Evolutionary conservation across 2,329 filamentous ascomycete species (phyloP).

Genomic region (Penicillium decumbens): DNA sequence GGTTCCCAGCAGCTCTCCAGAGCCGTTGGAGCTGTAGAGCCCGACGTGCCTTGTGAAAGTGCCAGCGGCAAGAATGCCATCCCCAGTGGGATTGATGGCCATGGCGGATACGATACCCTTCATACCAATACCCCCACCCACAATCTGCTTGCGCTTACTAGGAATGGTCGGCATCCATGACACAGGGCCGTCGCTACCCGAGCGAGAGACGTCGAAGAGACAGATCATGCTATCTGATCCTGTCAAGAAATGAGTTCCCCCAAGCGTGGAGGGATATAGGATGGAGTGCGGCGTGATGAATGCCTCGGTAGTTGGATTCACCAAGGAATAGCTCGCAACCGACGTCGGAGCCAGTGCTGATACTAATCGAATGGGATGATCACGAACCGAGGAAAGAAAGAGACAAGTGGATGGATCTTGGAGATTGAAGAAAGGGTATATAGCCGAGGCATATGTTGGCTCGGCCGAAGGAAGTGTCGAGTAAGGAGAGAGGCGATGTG

Average conservation of each 20-base stretch:
- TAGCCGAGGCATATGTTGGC: slow-evolving; percentile 51
- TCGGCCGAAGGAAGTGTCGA: slow-evolving; percentile 45
- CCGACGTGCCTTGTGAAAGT: slow-evolving; percentile 54
- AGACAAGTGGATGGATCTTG: slow-evolving; percentile 48
- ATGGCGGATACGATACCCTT: slow-evolving; percentile 55
- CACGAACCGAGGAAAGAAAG: slow-evolving; percentile 49
- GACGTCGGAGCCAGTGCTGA: slow-evolving; percentile 50
- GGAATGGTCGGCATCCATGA: slow-evolving; percentile 47
- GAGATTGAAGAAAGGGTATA: slow-evolving; percentile 54
- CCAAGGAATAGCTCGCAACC: slow-evolving; percentile 52
- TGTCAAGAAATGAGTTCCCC: slow-evolving; percentile 53
- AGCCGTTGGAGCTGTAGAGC: slow-evolving; percentile 50
- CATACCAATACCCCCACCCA: slow-evolving; percentile 48
- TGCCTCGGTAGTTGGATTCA: slow-evolving; percentile 53
- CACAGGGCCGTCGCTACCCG: slow-evolving; percentile 45
- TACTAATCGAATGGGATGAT: slow-evolving; percentile 54
- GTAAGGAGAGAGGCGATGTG: slow-evolving; percentile 44
- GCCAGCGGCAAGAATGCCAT: slow-evolving; percentile 54
- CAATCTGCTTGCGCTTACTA: slow-evolving; percentile 44
- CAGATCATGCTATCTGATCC: slow-evolving; percentile 53
- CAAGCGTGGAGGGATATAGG: slow-evolving; percentile 44
- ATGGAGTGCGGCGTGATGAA: slow-evolving; percentile 54
- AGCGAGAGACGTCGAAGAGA: slow-evolving; percentile 52
- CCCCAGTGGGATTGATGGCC: slow-evolving; percentile 39
- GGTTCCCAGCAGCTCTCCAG: slow-evolving; percentile 48